Evolutionary conservation across 83 land plant species (phyloP).

Genomic region (Picea engelmannii): DNA sequence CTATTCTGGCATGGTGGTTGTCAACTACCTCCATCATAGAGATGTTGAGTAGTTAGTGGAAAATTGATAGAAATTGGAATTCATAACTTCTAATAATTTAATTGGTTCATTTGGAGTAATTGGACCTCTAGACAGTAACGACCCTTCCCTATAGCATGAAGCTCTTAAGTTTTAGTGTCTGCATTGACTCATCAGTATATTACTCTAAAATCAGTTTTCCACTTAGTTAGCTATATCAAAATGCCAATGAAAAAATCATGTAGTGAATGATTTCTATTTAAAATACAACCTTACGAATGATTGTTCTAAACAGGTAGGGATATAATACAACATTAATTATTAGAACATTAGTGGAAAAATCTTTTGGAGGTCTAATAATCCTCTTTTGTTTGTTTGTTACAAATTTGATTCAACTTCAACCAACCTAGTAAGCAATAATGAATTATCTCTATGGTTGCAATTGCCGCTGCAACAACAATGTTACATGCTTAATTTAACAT

Average conservation of each 20-base stretch:
- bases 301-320: slow-evolving; percentile 12
- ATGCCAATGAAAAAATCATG: neutral
- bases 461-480: neutral
- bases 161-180: too few relatives aligned
- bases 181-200: too few relatives aligned
- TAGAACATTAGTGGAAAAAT: slow-evolving; percentile 5
- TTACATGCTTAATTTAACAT: too few relatives aligned
- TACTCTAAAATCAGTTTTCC: neutral
- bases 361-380: slow-evolving; percentile 10
- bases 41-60: slow-evolving; percentile 7
- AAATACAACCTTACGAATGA: slow-evolving; percentile 10
- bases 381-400: slow-evolving; percentile 5
- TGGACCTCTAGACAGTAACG: slow-evolving; percentile 4
- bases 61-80: slow-evolving; percentile 13
- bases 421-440: slow-evolving; percentile 14
- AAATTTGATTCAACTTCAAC: slow-evolving; percentile 12
- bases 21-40: slow-evolving; percentile 14
- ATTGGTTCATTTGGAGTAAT: neutral
- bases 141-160: neutral
- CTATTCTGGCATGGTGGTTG: slow-evolving; percentile 4
- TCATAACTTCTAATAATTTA: neutral
- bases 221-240: neutral
- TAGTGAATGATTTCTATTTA: slow-evolving; percentile 7
- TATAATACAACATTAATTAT: neutral
- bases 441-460: neutral